A percentile compares a stretch with the other conserved stretches of the same genome.
Evolutionary conservation across 306 rosid genomes (phyloP).

Genomic region (Rosa lucieae): DNA sequence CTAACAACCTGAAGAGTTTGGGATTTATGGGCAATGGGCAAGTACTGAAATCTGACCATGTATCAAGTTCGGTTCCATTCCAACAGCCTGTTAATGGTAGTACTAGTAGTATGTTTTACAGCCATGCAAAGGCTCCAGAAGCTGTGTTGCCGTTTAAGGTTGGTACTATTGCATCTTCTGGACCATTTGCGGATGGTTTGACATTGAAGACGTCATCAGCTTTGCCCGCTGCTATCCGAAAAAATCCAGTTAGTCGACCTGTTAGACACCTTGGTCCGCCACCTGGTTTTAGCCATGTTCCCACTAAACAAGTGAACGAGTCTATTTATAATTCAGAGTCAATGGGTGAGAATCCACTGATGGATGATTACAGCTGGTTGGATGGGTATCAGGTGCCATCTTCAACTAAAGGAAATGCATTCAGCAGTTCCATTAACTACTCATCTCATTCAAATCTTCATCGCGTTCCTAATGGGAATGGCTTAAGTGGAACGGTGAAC

Average conservation of each 20-base stretch:
- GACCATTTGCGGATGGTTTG: conserved; percentile 35
- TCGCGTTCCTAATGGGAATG: conserved; percentile 44
- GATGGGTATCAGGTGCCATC: conserved; percentile 92
- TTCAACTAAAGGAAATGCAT: conserved; percentile 45
- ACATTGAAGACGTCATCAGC: conserved; percentile 37
- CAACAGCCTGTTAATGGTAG: conserved; percentile 45
- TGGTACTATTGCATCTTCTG: conserved; percentile 45
- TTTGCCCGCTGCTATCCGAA: conserved; percentile 45
- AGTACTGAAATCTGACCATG: conserved; percentile 40
- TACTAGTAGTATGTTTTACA: conserved; percentile 34
- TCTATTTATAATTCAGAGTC: conserved; percentile 40
- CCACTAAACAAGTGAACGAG: conserved; percentile 56
- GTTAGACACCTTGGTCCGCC: conserved; percentile 92
- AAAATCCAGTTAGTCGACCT: conserved; percentile 76
- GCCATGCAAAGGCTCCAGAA: conserved; percentile 51
- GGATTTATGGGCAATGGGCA: conserved; percentile 71
- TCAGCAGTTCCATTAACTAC: conserved; percentile 39
- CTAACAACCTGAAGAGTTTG: conserved; percentile 56
- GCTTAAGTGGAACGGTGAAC: conserved; percentile 48
- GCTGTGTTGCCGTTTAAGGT: conserved; percentile 39
- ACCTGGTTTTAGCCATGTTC: conserved; percentile 78
- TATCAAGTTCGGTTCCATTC: conserved; percentile 44
- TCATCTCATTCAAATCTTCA: conserved; percentile 44
- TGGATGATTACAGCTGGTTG: conserved; percentile 98
- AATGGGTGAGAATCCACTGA: conserved; percentile 50